A percentile compares a stretch with the other conserved stretches of the same genome.
Conservation (phyloP, 495 filamentous ascomycete species). For the Annulohypoxylon bovei region DNA sequence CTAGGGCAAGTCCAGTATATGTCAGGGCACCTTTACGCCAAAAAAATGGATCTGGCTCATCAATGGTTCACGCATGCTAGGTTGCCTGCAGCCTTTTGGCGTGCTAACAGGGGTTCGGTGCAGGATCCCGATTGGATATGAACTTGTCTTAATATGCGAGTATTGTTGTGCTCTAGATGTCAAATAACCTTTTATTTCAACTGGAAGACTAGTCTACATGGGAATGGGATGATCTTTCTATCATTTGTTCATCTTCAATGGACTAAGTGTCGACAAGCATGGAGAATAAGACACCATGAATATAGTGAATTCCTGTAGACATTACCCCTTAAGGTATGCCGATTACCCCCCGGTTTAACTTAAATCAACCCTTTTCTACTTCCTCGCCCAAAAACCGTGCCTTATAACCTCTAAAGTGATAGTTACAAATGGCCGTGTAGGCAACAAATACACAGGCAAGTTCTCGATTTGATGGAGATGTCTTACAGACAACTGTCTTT, state of each 20-base stretch:
- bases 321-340: not conserved
- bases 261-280: not conserved
- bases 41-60: not conserved
- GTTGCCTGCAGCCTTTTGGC: conserved; percentile 11
- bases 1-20: no score
- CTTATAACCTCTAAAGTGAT: not conserved
- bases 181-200: not conserved
- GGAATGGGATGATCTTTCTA: not conserved
- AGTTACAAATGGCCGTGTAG: not conserved
- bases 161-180: not conserved
- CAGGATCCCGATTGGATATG: conserved; percentile 1
- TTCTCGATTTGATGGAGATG: conserved; percentile 12
- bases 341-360: not conserved
- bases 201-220: not conserved
- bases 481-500: conserved; percentile 42
- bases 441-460: conserved; percentile 1
- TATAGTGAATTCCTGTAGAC: not conserved
- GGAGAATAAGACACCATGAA: not conserved
- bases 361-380: not conserved
- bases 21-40: no score
- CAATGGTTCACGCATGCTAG: conserved; percentile 8
- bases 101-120: not conserved
- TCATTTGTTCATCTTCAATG: not conserved
- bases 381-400: not conserved
- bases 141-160: not conserved